These are phyloP conservation scores for Medicago lupulina DNA, from an alignment of 306 rosid species.

Conservation along the genomic window DNA sequence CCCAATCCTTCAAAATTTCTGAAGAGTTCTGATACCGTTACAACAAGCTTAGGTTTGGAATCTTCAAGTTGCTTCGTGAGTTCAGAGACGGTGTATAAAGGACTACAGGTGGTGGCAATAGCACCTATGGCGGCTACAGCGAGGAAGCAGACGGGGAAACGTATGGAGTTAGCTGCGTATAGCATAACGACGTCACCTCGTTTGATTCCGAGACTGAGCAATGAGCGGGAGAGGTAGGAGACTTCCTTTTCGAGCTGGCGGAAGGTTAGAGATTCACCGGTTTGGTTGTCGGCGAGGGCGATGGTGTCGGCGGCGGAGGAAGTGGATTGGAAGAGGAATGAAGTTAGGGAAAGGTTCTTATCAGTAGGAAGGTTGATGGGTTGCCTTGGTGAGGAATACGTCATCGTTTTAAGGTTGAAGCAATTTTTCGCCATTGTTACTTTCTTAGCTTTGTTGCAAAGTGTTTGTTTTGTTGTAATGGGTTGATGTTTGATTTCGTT, in stretches of 20 bases:
- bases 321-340: constrained; percentile 59
- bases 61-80: constrained; percentile 48
- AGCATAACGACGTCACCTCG: constrained; percentile 48
- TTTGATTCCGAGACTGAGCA: constrained; percentile 30
- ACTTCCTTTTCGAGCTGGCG: constrained; percentile 48
- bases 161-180: constrained; percentile 41
- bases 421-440: constrained; percentile 44
- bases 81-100: constrained; percentile 37
- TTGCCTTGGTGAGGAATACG: constrained; percentile 51
- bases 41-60: constrained; percentile 47
- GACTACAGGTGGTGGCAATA: constrained; percentile 43
- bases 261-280: constrained; percentile 49
- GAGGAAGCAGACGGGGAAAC: constrained; percentile 30
- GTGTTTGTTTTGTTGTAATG: neutral
- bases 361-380: constrained; percentile 49
- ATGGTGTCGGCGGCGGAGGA: constrained; percentile 32
- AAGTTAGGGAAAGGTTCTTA: constrained; percentile 49
- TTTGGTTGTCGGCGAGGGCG: constrained; percentile 50
- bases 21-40: constrained; percentile 46
- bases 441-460: neutral
- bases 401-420: constrained; percentile 46
- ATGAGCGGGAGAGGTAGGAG: constrained; percentile 36
- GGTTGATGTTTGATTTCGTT: neutral
- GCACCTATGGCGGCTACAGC: constrained; percentile 39
- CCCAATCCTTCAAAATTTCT: constrained; percentile 21